Conservation (phyloP, 441 rosid species). For the Cnidoscolus chayamansa region DNA sequence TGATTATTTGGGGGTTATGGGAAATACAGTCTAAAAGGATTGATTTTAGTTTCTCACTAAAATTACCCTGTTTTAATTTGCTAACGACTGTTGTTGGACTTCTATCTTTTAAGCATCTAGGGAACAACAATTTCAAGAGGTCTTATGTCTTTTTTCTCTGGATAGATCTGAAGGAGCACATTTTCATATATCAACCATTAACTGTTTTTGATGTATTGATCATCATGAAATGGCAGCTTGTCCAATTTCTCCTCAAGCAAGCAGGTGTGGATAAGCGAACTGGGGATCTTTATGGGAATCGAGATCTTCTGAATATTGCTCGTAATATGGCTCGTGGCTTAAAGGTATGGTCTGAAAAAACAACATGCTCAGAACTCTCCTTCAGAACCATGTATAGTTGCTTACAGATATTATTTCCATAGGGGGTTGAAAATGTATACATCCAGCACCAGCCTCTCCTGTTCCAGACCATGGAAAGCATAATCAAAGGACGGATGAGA, state of each 20-base stretch:
- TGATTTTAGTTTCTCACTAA: not conserved
- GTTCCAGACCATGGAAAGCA: conserved; percentile 92
- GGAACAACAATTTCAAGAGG: conserved; percentile 1
- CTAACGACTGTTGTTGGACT: conserved; percentile 3
- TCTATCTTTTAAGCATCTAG: conserved; percentile 1
- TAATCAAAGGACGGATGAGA: conserved; percentile 76
- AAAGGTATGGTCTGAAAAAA: conserved; percentile 48
- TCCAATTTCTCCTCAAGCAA: conserved; percentile 90
- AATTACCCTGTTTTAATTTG: not conserved
- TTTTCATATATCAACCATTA: not conserved
- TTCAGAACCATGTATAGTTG: not conserved
- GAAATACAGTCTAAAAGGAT: not conserved
- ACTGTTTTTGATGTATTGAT: conserved; percentile 27
- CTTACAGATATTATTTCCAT: conserved; percentile 17
- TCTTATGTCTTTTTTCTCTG: conserved; percentile 1
- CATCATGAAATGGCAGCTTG: conserved; percentile 59
- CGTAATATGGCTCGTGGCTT: conserved; percentile 99
- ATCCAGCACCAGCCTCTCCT: conserved; percentile 97
- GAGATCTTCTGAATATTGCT: conserved; percentile 89
- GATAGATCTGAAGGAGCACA: not conserved
- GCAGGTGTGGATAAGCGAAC: conserved; percentile 91
- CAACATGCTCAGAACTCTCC: not conserved
- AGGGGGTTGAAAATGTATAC: conserved; percentile 98
- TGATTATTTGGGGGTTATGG: not conserved
- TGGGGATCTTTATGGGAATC: conserved; percentile 91